A percentile compares a stretch with the other conserved stretches of the same genome.
Evolutionary conservation across 768 basidiomycete genomes (phyloP).

Genomic region (Xanthoconium purpureum): DNA sequence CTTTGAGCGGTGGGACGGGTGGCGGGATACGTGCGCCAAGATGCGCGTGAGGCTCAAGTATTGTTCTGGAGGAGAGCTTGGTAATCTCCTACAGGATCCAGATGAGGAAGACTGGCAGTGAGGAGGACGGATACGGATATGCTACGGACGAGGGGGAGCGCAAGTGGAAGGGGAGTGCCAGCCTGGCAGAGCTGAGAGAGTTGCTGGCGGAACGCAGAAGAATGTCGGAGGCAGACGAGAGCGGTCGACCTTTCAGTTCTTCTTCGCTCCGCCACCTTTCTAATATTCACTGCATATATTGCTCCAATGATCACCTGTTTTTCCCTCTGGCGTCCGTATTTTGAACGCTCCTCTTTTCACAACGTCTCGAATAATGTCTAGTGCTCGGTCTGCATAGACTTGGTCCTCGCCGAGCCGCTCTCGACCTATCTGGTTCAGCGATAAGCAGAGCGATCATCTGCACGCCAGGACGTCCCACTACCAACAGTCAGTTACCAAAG

Average conservation of each 20-base stretch:
- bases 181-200: slow-evolving; percentile 41
- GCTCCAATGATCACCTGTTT: slow-evolving; percentile 34
- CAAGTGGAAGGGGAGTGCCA: slow-evolving; percentile 22
- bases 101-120: slow-evolving; percentile 34
- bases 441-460: slow-evolving; percentile 91
- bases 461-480: slow-evolving; percentile 95
- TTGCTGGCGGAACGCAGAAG: slow-evolving; percentile 55
- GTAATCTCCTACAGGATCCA: slow-evolving; percentile 35
- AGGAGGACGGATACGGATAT: slow-evolving; percentile 34
- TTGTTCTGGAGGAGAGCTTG: slow-evolving; percentile 66
- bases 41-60: slow-evolving; percentile 66
- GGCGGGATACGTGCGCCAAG: slow-evolving; percentile 55
- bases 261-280: slow-evolving; percentile 5
- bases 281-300: not conserved
- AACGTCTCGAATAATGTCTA: slow-evolving; percentile 54
- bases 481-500: not conserved
- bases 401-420: slow-evolving; percentile 21
- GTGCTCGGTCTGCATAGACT: slow-evolving; percentile 37
- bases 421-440: slow-evolving; percentile 53
- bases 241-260: slow-evolving; percentile 22
- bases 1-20: slow-evolving; percentile 60
- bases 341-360: slow-evolving; percentile 67
- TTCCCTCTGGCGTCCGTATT: slow-evolving; percentile 69
- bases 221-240: slow-evolving; percentile 36
- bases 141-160: slow-evolving; percentile 34